phyloP scores from a whole-genome alignment of 148 eudicot species.

The Gaultheria prostrata region DNA sequence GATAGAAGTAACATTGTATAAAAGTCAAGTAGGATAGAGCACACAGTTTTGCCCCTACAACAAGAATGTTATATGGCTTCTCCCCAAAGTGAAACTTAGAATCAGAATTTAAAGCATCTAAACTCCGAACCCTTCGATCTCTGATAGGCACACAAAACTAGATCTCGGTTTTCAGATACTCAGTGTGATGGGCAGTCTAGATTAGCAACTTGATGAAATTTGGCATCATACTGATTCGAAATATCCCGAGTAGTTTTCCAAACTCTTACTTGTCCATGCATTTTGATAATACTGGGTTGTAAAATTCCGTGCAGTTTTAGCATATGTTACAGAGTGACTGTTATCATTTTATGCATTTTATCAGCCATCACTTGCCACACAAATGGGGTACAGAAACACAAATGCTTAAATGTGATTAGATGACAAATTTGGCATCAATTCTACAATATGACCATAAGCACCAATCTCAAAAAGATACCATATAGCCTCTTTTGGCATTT shows the following conservation, averaged over 20 bases:
- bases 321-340: neutral
- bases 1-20: neutral
- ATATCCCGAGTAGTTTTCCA: neutral
- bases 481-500: neutral
- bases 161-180: neutral
- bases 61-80: neutral
- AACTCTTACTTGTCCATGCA: neutral
- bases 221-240: neutral
- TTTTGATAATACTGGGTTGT: neutral
- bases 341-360: neutral
- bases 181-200: neutral
- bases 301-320: neutral
- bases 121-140: neutral
- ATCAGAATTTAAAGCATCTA: neutral
- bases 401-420: neutral
- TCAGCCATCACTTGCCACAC: neutral
- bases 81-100: neutral
- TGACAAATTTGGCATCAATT: neutral
- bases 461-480: neutral
- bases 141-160: neutral
- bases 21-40: neutral
- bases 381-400: neutral
- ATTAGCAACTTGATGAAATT: neutral
- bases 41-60: neutral
- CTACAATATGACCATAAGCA: neutral